A percentile compares a stretch with the other conserved stretches of the same genome.
phyloP scores from a whole-genome alignment of 768 basidiomycete genomes.

The Rhizopogon vinicolor region DNA sequence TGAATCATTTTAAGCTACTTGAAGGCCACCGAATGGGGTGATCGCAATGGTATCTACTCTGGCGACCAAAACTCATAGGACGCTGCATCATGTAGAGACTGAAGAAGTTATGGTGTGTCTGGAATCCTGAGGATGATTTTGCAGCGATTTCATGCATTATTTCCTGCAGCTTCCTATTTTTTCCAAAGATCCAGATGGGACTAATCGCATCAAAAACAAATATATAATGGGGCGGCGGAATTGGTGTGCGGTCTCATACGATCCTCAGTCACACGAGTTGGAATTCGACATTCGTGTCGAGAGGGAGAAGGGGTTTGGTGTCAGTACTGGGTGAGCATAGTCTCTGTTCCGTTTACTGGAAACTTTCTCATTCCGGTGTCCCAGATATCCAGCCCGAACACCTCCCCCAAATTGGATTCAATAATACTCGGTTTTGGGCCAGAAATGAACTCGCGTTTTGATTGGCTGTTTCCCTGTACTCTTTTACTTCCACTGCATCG shows the following conservation, averaged over 20 bases:
- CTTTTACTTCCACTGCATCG: not conserved
- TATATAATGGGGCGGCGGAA: conserved; percentile 87
- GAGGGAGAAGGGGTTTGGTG: conserved; percentile 74
- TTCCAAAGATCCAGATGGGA: conserved; percentile 69
- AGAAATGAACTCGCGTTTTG: no score
- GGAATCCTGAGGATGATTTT: not conserved
- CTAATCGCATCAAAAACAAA: conserved; percentile 60
- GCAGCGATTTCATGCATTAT: not conserved
- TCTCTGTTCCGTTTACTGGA: not conserved
- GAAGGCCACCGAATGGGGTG: conserved; percentile 61
- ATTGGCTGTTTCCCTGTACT: not conserved
- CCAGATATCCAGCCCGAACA: conserved; percentile 39
- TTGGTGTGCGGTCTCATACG: conserved; percentile 73
- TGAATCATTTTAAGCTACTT: not conserved
- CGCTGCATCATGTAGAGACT: conserved; percentile 75
- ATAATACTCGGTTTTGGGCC: conserved; percentile 4
- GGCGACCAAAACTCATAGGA: conserved; percentile 78
- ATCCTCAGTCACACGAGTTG: conserved; percentile 55
- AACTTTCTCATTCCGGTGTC: not conserved
- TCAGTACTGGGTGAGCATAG: conserved; percentile 69
- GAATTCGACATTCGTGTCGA: conserved; percentile 86
- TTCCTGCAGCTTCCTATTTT: conserved; percentile 67
- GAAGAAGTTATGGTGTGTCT: conserved; percentile 81
- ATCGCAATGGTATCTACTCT: conserved; percentile 78
- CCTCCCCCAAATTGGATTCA: conserved; percentile 39